Evolutionary conservation across 1,284 basidiomycete species (phyloP), one percentile per base, ranked within the genome.

Genomic region (Mixia osmundae): DNA sequence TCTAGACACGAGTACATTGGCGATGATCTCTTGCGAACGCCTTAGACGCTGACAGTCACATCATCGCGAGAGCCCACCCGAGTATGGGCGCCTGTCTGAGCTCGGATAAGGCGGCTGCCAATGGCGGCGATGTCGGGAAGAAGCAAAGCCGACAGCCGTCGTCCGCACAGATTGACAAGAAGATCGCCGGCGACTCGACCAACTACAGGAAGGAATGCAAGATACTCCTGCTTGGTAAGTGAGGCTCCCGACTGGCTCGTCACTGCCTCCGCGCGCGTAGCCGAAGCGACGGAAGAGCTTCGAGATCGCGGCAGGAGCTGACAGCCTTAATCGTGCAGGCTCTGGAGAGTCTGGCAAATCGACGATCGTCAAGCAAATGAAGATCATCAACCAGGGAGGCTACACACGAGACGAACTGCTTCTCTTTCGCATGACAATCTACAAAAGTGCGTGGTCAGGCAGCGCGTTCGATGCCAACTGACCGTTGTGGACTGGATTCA

Each of bases 301-400:
- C 6, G 16, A n/a, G 18, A 15, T 12, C 31, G 5, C 8, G 25
- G 23, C 23, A 12, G 21, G 33, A 18, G 6, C 33, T 24, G 14
- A 25, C 15, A 25, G 25, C 36, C n/a, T 31, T 28, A 14, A 12
- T 10, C 18, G 9, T 8, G 27, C 49, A 71, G 71, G 71, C 41
- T 72, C 72, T n/a, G 72, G 72, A 49, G 73, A 76, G 62, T 87
- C 79, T 1, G 89, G 87, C 23, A 94, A 94, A 61, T 77, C 72
- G 4, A 95, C 87, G 0, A 83, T 95, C 46, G 83, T 94, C 32
- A 95, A 94, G 59, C 89, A 95, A 60, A 95, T 95, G 87, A 94
- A 91, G 66, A 94, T 95, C 46, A 89, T 95, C 42, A 82, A 94
- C 57, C 82, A 94, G 57, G 75, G 78, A 49, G 89, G 89, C 6